Evolutionary conservation across 2,329 filamentous ascomycete species (phyloP), one percentile per base, ranked within the genome.

Genomic region (Hymenoscyphus repandus): DNA sequence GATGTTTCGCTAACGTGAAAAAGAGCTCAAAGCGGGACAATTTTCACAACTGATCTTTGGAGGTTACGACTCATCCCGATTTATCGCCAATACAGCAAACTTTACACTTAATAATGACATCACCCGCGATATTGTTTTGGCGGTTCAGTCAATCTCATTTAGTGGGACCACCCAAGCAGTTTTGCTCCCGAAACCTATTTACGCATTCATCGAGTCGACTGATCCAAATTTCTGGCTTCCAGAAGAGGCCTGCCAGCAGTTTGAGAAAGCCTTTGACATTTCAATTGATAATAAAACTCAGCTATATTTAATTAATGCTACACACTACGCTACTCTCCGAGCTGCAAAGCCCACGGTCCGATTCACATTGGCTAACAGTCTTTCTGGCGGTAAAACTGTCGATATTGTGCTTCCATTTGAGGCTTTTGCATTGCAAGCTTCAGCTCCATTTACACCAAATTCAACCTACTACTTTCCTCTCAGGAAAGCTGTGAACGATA

Each of bases 1-100:
- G 10, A 37, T 3, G 15, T 4, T 10, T 17, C 5, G 15, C 10
- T 37, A 37, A 37, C 15, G 10, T 10, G 5, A 4, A 5, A 13
- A 36, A 57, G 54, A 49, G 31, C 61, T 64, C 3, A 61, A 55
- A 10, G 36, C 61, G 62, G n/a, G 68, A 37, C 57, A 68, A 67
- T 45, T 18, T 31, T 68, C 68, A 5, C 68, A 69, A 32, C 54
- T 72, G 11, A 68, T 69, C 9, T 64, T 72, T 40, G 68, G 67
- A 11, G 70, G 70, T 6, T 72, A 72, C 50, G 69, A 72, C 48
- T 61, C 64, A 0, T 70, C 69, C 1, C 65, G 67, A 30, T 71
- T 70, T 54, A 53, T 41, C 1, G 60, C 64, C 30, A 70, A 69
- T 49, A 56, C 63, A 11, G 64, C 65, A 6, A 64, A 65, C 7